These are phyloP conservation scores for Auricularia heimuer DNA, from an alignment of 768 basidiomycete genomes.

Conservation along the genomic window DNA sequence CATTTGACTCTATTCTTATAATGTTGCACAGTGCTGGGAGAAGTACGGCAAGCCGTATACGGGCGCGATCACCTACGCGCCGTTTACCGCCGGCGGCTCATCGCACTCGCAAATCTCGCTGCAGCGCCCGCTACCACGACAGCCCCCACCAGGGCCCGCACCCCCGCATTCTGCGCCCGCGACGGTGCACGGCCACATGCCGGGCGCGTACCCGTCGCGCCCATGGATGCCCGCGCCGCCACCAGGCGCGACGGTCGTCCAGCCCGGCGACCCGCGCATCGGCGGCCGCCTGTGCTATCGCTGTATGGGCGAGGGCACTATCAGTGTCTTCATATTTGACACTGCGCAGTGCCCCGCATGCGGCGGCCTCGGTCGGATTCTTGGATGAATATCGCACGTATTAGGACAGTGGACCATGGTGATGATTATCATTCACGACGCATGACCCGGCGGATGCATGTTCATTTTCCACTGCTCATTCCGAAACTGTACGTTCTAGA, in stretches of 20 bases:
- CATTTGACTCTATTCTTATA: neutral
- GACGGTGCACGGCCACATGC: neutral
- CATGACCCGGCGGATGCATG: no score
- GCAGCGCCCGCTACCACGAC: slow-evolving; percentile 29
- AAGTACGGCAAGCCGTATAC: slow-evolving; percentile 53
- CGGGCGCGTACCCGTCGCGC: neutral
- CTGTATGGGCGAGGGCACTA: slow-evolving; percentile 50
- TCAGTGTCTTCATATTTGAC: slow-evolving; percentile 47
- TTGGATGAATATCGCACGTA: neutral
- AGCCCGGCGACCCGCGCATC: slow-evolving; percentile 58
- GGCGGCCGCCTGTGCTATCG: slow-evolving; percentile 58
- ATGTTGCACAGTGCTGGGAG: slow-evolving; percentile 52
- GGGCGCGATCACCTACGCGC: slow-evolving; percentile 48
- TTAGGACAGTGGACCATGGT: no score
- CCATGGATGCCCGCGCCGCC: slow-evolving; percentile 16
- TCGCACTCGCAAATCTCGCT: slow-evolving; percentile 16
- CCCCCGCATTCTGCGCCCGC: neutral
- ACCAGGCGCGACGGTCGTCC: slow-evolving; percentile 37
- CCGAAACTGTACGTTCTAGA: no score
- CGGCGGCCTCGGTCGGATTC: slow-evolving; percentile 51
- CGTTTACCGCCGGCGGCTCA: slow-evolving; percentile 21
- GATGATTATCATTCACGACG: no score
- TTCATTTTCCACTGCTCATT: no score
- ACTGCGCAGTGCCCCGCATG: slow-evolving; percentile 45
- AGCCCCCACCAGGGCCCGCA: slow-evolving; percentile 11